phyloP scores from a whole-genome alignment of 2,329 filamentous ascomycete genomes.

The Alternaria novae-zelandiae region DNA sequence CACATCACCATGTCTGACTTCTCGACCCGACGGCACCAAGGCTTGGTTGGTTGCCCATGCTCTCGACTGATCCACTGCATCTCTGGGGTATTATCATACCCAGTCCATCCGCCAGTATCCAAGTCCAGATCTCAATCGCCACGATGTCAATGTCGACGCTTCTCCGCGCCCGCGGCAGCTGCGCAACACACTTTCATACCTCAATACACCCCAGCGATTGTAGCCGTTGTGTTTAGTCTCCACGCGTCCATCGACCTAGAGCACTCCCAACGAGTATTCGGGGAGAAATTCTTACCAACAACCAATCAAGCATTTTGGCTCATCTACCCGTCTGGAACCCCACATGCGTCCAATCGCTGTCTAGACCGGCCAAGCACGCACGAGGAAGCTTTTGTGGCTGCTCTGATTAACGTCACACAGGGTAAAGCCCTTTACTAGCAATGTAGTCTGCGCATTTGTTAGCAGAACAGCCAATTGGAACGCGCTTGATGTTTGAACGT shows the following conservation, averaged over 20 bases:
- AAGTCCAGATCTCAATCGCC: background rate
- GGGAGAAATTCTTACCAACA: background rate
- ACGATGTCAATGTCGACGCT: background rate
- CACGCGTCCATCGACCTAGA: slow-evolving; percentile 5
- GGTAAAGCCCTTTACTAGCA: background rate
- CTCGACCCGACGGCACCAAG: background rate
- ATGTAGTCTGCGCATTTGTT: background rate
- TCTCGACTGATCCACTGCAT: background rate
- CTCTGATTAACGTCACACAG: slow-evolving; percentile 10
- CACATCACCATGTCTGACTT: background rate
- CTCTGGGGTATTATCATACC: background rate
- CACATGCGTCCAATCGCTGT: slow-evolving; percentile 10
- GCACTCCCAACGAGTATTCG: background rate
- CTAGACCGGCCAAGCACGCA: slow-evolving; percentile 11
- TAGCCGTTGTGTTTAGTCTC: background rate
- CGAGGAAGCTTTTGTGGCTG: slow-evolving; percentile 11
- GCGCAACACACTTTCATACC: background rate
- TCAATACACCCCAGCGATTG: background rate
- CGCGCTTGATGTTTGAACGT: background rate
- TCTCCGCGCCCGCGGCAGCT: background rate
- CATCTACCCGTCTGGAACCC: slow-evolving; percentile 10
- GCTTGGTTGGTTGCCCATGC: background rate
- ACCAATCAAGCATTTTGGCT: slow-evolving; percentile 13
- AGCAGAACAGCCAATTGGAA: slow-evolving; percentile 8
- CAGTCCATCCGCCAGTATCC: background rate